Percentiles rank a stretch among this genome's conserved stretches.
phyloP scores from a whole-genome alignment of 345 rosid genomes.

The Aquilaria malaccensis region DNA sequence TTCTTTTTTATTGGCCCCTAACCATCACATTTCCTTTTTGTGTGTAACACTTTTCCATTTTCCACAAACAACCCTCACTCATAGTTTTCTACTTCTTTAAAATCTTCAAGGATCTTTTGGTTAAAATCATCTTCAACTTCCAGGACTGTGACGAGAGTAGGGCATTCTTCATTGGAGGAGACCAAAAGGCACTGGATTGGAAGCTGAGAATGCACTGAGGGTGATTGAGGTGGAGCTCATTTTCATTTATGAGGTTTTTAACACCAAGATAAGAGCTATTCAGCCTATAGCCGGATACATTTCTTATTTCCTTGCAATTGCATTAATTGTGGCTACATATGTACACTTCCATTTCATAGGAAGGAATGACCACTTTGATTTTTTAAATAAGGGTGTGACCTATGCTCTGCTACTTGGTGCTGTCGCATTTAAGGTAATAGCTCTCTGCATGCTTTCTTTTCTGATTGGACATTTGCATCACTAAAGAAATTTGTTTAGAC shows the following conservation, averaged over 20 bases:
- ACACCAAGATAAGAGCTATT: conserved; percentile 40
- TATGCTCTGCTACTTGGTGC: conserved; percentile 45
- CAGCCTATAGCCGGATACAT: conserved; percentile 24
- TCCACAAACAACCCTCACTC: no score
- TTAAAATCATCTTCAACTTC: conserved; percentile 47
- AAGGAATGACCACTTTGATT: conserved; percentile 20
- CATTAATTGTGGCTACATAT: conserved; percentile 26
- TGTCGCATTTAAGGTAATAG: conserved; percentile 34
- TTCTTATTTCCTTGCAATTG: conserved; percentile 21
- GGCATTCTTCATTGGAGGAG: conserved; percentile 25
- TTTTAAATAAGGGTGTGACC: conserved; percentile 40
- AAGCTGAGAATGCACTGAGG: conserved; percentile 32
- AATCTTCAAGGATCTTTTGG: conserved; percentile 48
- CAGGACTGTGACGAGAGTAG: conserved; percentile 38
- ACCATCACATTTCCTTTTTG: no score
- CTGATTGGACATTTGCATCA: conserved; percentile 46
- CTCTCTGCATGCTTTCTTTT: conserved; percentile 40
- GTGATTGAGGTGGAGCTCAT: conserved; percentile 59
- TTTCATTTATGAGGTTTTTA: conserved; percentile 51
- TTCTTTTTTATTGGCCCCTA: no score
- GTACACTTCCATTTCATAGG: conserved; percentile 22
- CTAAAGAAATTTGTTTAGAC: conserved; percentile 13
- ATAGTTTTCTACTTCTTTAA: conserved; percentile 27
- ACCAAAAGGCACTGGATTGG: neutral
- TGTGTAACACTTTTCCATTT: no score